Base-by-base conservation (phyloP, 148 eudicot species). In the Rhododendron ovatum region DNA sequence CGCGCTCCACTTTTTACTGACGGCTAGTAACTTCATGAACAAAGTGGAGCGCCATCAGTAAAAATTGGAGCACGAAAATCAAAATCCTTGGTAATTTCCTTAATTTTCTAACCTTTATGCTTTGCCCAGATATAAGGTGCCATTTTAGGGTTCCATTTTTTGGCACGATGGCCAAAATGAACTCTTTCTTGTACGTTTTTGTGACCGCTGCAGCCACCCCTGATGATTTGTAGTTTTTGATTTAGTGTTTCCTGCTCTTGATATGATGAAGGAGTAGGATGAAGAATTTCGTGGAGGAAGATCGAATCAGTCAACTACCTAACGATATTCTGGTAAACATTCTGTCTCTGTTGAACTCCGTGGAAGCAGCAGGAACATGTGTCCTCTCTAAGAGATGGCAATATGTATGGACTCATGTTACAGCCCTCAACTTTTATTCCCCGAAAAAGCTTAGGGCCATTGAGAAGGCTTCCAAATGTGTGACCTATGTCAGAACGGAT, bases 111-210 rank as follows among this genome's bases (percentile, higher is more conserved):
- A 51, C 14, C 17, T 47, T 47, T 47, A 47, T 2, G 11, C 11
- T 51, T 12, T 51, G 55, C 55, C 55, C 55, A 80, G 33, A 80
- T 48, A 80, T 80, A 80, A 80, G 37, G 63, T 80, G 82, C 53
- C 82, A 47, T 50, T 80, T 14, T 80, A 50, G 39, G 61, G 61
- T 80, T 50, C 61, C 82, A 80, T 50, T 48, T 80, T 55, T 17
- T 80, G 50, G 41, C 50, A 47, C 41, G 13, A 30, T 80, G 61
- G 61, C 24, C 82, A 80, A 80, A 50, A 80, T 50, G 82, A 80
- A 26, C 39, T 80, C 82, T 28, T 51, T 13, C 15, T 13, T 51
- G 2, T 51, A 13, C 55, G 3, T 11, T 51, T 51, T 51, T 51
- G 3, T 11, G 3, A 51, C 17, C 3, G 17, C 55, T 51, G 55